phyloP scores from a whole-genome alignment of 768 basidiomycete genomes.

The Cubamyces lactineus region DNA sequence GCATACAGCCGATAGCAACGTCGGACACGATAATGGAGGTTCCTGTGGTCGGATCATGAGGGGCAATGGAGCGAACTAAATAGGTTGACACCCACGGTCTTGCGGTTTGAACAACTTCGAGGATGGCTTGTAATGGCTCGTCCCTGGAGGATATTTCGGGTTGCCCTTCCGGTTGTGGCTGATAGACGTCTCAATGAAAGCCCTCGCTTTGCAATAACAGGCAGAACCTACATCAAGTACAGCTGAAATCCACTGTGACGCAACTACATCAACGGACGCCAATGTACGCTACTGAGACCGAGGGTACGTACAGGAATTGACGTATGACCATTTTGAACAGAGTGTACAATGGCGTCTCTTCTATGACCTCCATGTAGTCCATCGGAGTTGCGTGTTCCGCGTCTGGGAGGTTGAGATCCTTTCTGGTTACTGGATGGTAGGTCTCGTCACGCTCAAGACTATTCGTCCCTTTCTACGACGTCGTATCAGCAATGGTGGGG shows the following conservation, averaged over 20 bases:
- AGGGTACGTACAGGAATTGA: conserved; percentile 44
- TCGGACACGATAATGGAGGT: conserved; percentile 46
- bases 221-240: conserved; percentile 26
- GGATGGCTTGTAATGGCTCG: conserved; percentile 35
- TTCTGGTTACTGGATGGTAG: conserved; percentile 27
- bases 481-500: not conserved
- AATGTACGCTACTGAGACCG: not conserved
- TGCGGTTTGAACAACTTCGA: conserved; percentile 50
- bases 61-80: not conserved
- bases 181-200: not conserved
- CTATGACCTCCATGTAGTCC: conserved; percentile 33
- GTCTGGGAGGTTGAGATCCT: conserved; percentile 28
- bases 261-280: too few species aligned
- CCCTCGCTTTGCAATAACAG: too few species aligned
- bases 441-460: conserved; percentile 31
- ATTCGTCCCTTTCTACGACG: conserved; percentile 29
- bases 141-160: conserved; percentile 32
- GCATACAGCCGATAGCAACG: conserved; percentile 44
- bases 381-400: conserved; percentile 19
- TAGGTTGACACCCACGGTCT: conserved; percentile 39
- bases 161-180: conserved; percentile 32
- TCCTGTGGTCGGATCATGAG: conserved; percentile 6
- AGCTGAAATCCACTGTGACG: conserved; percentile 29
- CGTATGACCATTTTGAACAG: conserved; percentile 51
- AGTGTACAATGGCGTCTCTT: conserved; percentile 38